Base-by-base conservation (phyloP, 163 green algal species). In the Scenedesmus sp. region DNA sequence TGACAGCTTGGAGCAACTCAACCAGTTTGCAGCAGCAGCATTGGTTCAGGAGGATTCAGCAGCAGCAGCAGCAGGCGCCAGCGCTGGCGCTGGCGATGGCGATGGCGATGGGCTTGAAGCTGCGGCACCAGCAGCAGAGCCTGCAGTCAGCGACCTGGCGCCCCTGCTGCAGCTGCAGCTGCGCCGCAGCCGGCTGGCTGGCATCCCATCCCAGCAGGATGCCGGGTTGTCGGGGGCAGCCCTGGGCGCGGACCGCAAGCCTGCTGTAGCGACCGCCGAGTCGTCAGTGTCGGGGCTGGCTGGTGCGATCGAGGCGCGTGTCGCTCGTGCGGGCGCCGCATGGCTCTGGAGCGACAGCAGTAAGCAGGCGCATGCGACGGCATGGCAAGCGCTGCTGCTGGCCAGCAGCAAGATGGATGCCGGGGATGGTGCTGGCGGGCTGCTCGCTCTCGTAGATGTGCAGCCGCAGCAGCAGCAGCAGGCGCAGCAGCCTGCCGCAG, bases 291-390 rank as follows among this genome's bases (percentile, higher is more conserved):
- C 46, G 7, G 85, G 85, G 10, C 20, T 90, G 7, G 85, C 85
- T 40, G 85, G 85, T 13, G 85, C 85, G 12, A 53, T 90, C 3
- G 85, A 90, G 51, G 46, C 72, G 13, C 56, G 85, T 26, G 85
- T 89, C 30, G 42, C 59, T 16, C 72, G 85, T 18, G 46, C 72
- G 7, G 85, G 85, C 16, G 85, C 44, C 18, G 85, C 85, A 26
- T 90, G 85, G 85, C 24, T 90, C 16, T 85, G 46, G 72, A 90
- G 44, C 61, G 85, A 90, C 26, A 49, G 72, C 72, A 90, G 85
- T 37, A 18, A 35, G 35, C n/a, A 40, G 22, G 85, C 33, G 1
- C 78, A 85, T 16, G 43, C 43, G 20, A 73, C 68, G 56, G 85
- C 85, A 18, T 90, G 85, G 85, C 49, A 73, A 26, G 85, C 85